Percentiles rank a stretch among this genome's conserved stretches.
These are phyloP conservation scores for Clavariopsis aquatica DNA, from an alignment of 495 filamentous ascomycete genomes.

Conservation along the genomic window DNA sequence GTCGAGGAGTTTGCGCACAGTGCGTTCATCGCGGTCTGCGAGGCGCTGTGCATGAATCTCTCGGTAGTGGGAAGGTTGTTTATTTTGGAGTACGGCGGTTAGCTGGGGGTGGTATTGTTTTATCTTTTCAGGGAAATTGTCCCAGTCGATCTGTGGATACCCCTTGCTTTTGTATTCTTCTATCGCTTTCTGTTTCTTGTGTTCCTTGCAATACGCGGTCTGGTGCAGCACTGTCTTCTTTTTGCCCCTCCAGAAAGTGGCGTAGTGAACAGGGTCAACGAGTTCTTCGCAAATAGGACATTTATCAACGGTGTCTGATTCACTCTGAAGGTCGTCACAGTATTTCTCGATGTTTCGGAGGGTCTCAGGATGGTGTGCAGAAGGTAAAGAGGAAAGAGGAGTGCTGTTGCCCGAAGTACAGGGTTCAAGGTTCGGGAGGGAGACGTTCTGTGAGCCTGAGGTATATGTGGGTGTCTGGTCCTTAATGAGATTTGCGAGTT, in stretches of 20 bases:
- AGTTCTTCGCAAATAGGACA: slow-evolving; percentile 22
- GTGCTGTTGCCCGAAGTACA: slow-evolving; percentile 5
- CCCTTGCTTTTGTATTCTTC: slow-evolving; percentile 61
- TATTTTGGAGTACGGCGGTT: slow-evolving; percentile 57
- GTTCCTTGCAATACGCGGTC: slow-evolving; percentile 68
- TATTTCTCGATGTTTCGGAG: slow-evolving; percentile 11
- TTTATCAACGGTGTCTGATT: slow-evolving; percentile 5
- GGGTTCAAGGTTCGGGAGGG: neutral
- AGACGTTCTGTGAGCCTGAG: neutral
- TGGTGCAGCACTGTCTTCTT: slow-evolving; percentile 30
- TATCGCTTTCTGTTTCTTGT: slow-evolving; percentile 61
- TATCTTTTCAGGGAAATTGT: slow-evolving; percentile 63
- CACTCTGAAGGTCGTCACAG: neutral
- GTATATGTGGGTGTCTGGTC: neutral
- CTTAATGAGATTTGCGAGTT: neutral
- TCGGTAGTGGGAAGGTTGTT: neutral
- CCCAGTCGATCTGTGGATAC: slow-evolving; percentile 84
- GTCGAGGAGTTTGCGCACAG: neutral
- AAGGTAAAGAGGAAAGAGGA: neutral
- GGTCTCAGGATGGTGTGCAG: neutral
- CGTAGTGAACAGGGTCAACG: neutral
- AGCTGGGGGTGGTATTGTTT: slow-evolving; percentile 57
- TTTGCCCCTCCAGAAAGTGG: slow-evolving; percentile 7
- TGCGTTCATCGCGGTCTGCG: neutral
- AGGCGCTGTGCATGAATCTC: neutral